Base-by-base conservation (phyloP, 1,284 basidiomycete genomes). In the Irpex sp. region DNA sequence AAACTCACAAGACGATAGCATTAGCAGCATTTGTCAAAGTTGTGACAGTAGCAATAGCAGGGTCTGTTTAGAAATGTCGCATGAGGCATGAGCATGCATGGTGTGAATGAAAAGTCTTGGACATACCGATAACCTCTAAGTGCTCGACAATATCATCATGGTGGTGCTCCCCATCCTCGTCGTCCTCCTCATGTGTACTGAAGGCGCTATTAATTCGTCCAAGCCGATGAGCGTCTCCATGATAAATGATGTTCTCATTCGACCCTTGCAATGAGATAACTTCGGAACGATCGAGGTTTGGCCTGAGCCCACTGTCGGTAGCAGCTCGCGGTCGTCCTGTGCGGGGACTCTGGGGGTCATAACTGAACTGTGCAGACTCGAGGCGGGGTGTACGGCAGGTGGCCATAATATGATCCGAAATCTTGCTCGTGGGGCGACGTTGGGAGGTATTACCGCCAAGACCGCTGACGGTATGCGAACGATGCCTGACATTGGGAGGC, bases 21-120 rank as follows among this genome's bases (percentile, higher is more conserved):
- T 95, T 95, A 11, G 92, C 92, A n/a, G 93, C 89, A 76, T 96
- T 94, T 38, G 92, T 91, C 42, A 96, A 83, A 44, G 86, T 90
- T 5, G 92, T 89, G 9, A 95, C 88, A 1, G 91, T 90, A 27
- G 90, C 87, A 45, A 96, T 88, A 77, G 94, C 91, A 11, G 92
- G 89, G 78, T 96, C 94, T 93, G 73, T 27, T 44, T 32, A 45
- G 54, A 10, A 67, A 27, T 58, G 15, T 38, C 32, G 32, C 32
- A 38, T 32, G 27, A 62, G 32, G 15, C 27, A 59, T 22, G 64
- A 38, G 62, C 7, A 38, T 38, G 32, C 6, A 49, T 42, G 70
- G 27, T 10, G 15, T 43, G 13, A 60, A 10, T 4, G 58, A 27
- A 5, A 60, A 5, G 49, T 56, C 22, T 10, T 65, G 49, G 0